Percentiles rank a stretch among this genome's conserved stretches.
These are phyloP conservation scores for Plectranthus barbatus DNA, from an alignment of 257 asterid species.

Conservation along the genomic window DNA sequence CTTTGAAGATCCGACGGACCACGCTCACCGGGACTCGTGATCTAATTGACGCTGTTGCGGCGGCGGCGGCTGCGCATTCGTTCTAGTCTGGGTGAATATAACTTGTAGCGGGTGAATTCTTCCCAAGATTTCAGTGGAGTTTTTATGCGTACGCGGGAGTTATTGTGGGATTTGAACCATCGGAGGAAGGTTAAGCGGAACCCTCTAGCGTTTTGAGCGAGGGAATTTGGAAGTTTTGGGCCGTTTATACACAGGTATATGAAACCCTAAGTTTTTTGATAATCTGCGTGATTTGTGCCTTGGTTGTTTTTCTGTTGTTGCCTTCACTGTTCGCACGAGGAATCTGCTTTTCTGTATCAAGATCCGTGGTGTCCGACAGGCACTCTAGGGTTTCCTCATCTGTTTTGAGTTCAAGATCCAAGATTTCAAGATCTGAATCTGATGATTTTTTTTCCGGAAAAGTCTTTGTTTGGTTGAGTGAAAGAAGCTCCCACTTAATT, in stretches of 20 bases:
- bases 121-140: slow-evolving; percentile 6
- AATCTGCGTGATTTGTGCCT: slow-evolving; percentile 30
- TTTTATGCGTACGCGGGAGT: neutral
- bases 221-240: slow-evolving; percentile 21
- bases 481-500: slow-evolving; percentile 3
- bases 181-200: slow-evolving; percentile 20
- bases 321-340: slow-evolving; percentile 18
- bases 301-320: slow-evolving; percentile 28
- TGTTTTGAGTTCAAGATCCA: slow-evolving; percentile 23
- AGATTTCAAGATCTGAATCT: slow-evolving; percentile 28
- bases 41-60: slow-evolving; percentile 5
- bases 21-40: slow-evolving; percentile 11
- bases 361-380: slow-evolving; percentile 31
- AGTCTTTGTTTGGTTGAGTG: slow-evolving; percentile 8
- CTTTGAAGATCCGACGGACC: slow-evolving; percentile 22
- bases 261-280: slow-evolving; percentile 42
- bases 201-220: slow-evolving; percentile 6
- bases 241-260: slow-evolving; percentile 31
- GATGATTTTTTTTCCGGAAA: slow-evolving; percentile 6
- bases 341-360: slow-evolving; percentile 17
- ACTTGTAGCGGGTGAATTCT: slow-evolving; percentile 6
- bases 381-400: slow-evolving; percentile 20
- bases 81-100: neutral
- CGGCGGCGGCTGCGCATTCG: slow-evolving; percentile 18
- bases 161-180: slow-evolving; percentile 20